phyloP scores from a whole-genome alignment of 2,329 filamentous ascomycete genomes.

The Incumbomyces delicatus region DNA sequence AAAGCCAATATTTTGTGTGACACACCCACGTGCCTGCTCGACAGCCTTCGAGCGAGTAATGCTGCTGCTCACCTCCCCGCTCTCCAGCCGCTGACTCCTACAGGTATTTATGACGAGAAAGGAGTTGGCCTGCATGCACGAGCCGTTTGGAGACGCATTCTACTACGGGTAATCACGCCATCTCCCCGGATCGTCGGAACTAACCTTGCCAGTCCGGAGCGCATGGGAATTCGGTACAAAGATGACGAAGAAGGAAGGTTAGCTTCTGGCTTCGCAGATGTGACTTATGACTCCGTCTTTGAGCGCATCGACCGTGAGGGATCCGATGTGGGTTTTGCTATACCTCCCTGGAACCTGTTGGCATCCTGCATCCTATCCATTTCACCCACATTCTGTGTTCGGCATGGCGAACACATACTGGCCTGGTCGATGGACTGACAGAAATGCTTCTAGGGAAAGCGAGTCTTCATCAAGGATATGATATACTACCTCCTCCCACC shows the following conservation, averaged over 20 bases:
- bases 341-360: slow-evolving; percentile 2
- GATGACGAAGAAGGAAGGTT: slow-evolving; percentile 47
- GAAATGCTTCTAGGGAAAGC: slow-evolving; percentile 57
- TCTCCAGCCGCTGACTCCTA: slow-evolving; percentile 4
- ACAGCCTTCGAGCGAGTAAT: slow-evolving; percentile 91
- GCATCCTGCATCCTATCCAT: slow-evolving; percentile 19
- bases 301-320: slow-evolving; percentile 62
- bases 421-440: no score
- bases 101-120: slow-evolving; percentile 93
- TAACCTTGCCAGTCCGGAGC: slow-evolving; percentile 61
- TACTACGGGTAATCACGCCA: slow-evolving; percentile 49
- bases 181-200: slow-evolving; percentile 1
- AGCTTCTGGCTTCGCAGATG: slow-evolving; percentile 35
- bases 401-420: slow-evolving; percentile 7
- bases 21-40: slow-evolving; percentile 88
- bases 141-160: slow-evolving; percentile 94
- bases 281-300: slow-evolving; percentile 54
- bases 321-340: slow-evolving; percentile 54
- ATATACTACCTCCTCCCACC: slow-evolving; percentile 82
- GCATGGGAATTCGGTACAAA: slow-evolving; percentile 69
- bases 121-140: slow-evolving; percentile 77
- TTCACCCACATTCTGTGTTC: slow-evolving; percentile 9
- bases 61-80: slow-evolving; percentile 1
- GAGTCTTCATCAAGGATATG: slow-evolving; percentile 97
- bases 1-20: slow-evolving; percentile 83